Base-by-base conservation (phyloP, 768 basidiomycete species). In the Mycena venus region DNA sequence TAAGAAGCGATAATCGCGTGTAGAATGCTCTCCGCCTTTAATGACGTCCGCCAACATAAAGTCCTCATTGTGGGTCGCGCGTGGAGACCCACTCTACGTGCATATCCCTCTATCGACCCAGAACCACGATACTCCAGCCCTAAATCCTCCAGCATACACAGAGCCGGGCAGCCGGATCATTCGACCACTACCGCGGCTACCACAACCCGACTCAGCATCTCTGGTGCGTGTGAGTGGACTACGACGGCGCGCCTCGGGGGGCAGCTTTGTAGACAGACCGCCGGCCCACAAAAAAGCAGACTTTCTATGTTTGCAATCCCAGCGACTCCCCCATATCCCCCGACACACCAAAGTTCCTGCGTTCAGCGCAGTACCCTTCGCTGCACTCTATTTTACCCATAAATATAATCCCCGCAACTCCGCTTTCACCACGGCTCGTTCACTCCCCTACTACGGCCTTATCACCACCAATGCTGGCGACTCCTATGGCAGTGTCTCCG, bases 311-410 rank as follows among this genome's bases (percentile, higher is more conserved):
- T 14, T 62, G 59, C 38, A 73, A 73, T 42, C 72, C 59, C 31
- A 44, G 53, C 51, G 51, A 62, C 59, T 68, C 66, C 15, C 72
- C 72, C 21, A 62, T 47, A 51, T 73, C 72, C 27, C 72, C 72
- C 32, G 60, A 17, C 19, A 36, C 23, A 21, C 64, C 49, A 27
- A 23, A 25, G 14, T 8, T 27, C 10, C 49, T 11, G 23, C 49
- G 14, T 51, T 51, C 49, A 34, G 10, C 23, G n/a, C 49, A 7
- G 21, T 25, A 34, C 14, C 49, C 47, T 10, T 38, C 40, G 4
- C n/a, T 27, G 53, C 32, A 8, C 36, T 14, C 23, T 53, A 40
- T 55, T 49, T n/a, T n/a, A n/a, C 44, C 64, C 49, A 31, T 67
- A 55, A 36, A 68, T 53, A 44, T 68, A 42, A 51, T 40, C 9